phyloP scores from a whole-genome alignment of 352 stramenopile species.

The Globisporangium emineosum region DNA sequence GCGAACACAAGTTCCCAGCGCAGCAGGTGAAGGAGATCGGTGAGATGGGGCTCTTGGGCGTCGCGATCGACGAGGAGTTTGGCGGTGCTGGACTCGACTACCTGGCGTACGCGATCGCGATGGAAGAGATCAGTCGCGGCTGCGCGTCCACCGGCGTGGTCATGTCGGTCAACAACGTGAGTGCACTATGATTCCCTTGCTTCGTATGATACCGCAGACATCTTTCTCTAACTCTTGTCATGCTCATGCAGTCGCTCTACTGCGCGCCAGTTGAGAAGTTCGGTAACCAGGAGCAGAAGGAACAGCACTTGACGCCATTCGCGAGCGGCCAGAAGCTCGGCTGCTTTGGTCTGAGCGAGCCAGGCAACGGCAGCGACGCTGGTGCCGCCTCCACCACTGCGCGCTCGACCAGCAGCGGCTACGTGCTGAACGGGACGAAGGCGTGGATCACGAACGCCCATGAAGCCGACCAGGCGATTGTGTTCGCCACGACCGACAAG shows the following conservation, averaged over 20 bases:
- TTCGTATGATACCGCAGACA: not conserved
- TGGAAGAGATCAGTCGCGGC: constrained; percentile 97
- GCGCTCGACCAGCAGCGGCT: constrained; percentile 79
- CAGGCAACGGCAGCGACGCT: constrained; percentile 94
- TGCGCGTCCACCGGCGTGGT: constrained; percentile 96
- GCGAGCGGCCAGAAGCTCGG: constrained; percentile 90
- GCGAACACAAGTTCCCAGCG: constrained; percentile 81
- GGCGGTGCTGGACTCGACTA: constrained; percentile 94
- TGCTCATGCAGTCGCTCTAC: constrained; percentile 90
- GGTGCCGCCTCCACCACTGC: constrained; percentile 93
- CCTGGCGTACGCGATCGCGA: constrained; percentile 96
- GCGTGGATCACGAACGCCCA: constrained; percentile 97
- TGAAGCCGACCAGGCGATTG: constrained; percentile 90
- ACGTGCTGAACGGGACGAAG: constrained; percentile 96
- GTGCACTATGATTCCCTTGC: not conserved
- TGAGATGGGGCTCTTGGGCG: constrained; percentile 95
- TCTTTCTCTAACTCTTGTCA: constrained; percentile 3
- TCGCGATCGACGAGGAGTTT: constrained; percentile 88
- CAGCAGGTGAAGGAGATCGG: constrained; percentile 84
- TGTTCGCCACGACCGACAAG: constrained; percentile 98
- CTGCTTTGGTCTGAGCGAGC: constrained; percentile 93
- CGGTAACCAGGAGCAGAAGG: constrained; percentile 90
- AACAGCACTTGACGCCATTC: constrained; percentile 87
- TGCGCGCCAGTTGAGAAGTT: constrained; percentile 94
- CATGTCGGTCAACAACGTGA: constrained; percentile 93